phyloP scores from a whole-genome alignment of 805 yeast species.

The Candida easanensis region DNA sequence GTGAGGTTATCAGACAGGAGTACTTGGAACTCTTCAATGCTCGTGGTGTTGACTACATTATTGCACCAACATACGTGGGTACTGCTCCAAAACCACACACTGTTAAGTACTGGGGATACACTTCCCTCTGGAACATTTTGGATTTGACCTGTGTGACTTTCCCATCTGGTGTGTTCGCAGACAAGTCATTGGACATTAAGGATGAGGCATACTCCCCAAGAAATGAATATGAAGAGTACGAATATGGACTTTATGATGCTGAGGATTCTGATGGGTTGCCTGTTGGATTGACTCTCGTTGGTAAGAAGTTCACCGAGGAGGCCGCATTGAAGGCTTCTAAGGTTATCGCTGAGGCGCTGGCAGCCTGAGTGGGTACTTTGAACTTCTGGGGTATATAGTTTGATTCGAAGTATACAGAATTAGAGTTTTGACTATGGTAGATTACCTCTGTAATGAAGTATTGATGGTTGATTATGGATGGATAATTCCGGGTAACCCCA shows the following conservation, averaged over 20 bases:
- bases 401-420: too few species aligned
- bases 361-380: background rate
- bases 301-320: slow-evolving; percentile 50
- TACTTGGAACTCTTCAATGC: slow-evolving; percentile 52
- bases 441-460: too few species aligned
- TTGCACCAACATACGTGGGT: slow-evolving; percentile 66
- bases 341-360: slow-evolving; percentile 28
- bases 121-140: slow-evolving; percentile 67
- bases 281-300: slow-evolving; percentile 47
- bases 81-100: slow-evolving; percentile 67
- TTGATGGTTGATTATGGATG: too few species aligned
- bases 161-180: slow-evolving; percentile 44
- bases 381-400: too few species aligned
- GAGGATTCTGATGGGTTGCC: slow-evolving; percentile 54
- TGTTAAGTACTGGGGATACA: slow-evolving; percentile 77
- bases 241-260: slow-evolving; percentile 32
- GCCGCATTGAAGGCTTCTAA: slow-evolving; percentile 43
- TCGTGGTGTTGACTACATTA: slow-evolving; percentile 59
- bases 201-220: slow-evolving; percentile 28
- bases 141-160: slow-evolving; percentile 67
- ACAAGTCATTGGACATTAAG: slow-evolving; percentile 45
- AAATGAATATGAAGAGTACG: slow-evolving; percentile 33
- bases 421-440: too few species aligned
- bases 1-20: slow-evolving; percentile 59
- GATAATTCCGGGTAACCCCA: too few species aligned